Evolutionary conservation across 257 asterid species (phyloP).

Genomic region (Perilla frutescens): DNA sequence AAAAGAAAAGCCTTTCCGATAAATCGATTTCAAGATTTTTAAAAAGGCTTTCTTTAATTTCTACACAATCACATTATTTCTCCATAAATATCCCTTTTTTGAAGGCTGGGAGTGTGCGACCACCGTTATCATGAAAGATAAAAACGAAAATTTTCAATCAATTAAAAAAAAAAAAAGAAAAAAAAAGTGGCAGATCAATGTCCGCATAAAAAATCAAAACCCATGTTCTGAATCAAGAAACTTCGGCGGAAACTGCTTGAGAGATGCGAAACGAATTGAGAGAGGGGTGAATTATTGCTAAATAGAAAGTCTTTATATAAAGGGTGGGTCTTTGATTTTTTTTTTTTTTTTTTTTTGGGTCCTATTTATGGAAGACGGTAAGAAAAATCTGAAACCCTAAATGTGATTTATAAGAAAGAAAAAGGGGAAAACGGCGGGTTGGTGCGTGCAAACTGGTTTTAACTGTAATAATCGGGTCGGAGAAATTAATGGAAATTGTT

Average conservation of each 20-base stretch:
- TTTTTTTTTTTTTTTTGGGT: not conserved
- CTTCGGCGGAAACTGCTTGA: not conserved
- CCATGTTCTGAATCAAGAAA: constrained; percentile 16
- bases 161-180: not conserved
- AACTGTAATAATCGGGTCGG: constrained; percentile 30
- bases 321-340: constrained; percentile 20
- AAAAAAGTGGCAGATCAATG: constrained; percentile 2
- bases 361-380: constrained; percentile 24
- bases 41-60: not conserved
- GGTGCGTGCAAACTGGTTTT: constrained; percentile 35
- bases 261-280: not conserved
- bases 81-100: constrained; percentile 20
- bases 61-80: not conserved
- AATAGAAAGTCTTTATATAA: not conserved
- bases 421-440: not conserved
- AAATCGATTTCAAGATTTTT: constrained; percentile 3
- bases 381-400: constrained; percentile 28
- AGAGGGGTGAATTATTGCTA: not conserved
- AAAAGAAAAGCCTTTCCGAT: not conserved
- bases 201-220: not conserved
- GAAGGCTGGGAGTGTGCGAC: not conserved
- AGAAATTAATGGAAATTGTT: constrained; percentile 32
- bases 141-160: too few species aligned
- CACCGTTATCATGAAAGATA: not conserved
- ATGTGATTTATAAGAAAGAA: constrained; percentile 10